A percentile compares a stretch with the other conserved stretches of the same genome.
Evolutionary conservation across 768 basidiomycete species (phyloP).

Genomic region (Tubosaeta sp.): DNA sequence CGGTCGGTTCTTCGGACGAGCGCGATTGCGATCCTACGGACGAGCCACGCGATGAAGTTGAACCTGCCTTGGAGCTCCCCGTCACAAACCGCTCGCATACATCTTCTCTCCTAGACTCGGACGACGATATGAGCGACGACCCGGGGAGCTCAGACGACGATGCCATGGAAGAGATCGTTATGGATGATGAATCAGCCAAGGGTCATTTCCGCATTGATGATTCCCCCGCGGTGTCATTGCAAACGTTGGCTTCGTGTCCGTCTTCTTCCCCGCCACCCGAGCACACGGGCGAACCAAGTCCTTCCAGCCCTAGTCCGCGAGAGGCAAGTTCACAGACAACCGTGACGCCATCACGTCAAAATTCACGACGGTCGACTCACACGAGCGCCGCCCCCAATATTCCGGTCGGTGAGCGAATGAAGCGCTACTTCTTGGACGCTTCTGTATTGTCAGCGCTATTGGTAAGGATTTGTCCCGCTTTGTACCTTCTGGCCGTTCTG

Average conservation of each 20-base stretch:
- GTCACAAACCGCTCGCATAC: slow-evolving; percentile 51
- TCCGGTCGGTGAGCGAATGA: slow-evolving; percentile 75
- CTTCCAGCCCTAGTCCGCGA: slow-evolving; percentile 24
- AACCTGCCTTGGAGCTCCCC: slow-evolving; percentile 65
- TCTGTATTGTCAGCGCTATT: slow-evolving; percentile 72
- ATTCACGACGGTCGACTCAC: slow-evolving; percentile 44
- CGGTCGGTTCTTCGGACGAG: slow-evolving; percentile 53
- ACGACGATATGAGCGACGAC: slow-evolving; percentile 74
- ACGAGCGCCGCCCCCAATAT: slow-evolving; percentile 36
- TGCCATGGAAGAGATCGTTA: slow-evolving; percentile 77
- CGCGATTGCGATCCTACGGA: slow-evolving; percentile 55
- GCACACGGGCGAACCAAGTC: slow-evolving; percentile 26
- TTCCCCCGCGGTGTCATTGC: slow-evolving; percentile 31
- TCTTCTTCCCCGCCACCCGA: slow-evolving; percentile 31
- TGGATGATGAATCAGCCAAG: slow-evolving; percentile 58
- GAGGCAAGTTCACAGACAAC: slow-evolving; percentile 31
- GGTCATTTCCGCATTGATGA: slow-evolving; percentile 27
- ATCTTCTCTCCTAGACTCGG: slow-evolving; percentile 58
- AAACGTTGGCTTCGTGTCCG: slow-evolving; percentile 26
- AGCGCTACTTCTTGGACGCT: slow-evolving; percentile 70
- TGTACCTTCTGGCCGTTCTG: slow-evolving; percentile 1
- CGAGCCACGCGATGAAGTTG: slow-evolving; percentile 52
- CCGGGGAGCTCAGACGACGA: slow-evolving; percentile 77
- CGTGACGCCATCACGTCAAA: slow-evolving; percentile 50
- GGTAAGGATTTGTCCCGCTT: slow-evolving; percentile 42